Base-by-base conservation (phyloP, 345 rosid species). In the Eucalyptus sp. region DNA sequence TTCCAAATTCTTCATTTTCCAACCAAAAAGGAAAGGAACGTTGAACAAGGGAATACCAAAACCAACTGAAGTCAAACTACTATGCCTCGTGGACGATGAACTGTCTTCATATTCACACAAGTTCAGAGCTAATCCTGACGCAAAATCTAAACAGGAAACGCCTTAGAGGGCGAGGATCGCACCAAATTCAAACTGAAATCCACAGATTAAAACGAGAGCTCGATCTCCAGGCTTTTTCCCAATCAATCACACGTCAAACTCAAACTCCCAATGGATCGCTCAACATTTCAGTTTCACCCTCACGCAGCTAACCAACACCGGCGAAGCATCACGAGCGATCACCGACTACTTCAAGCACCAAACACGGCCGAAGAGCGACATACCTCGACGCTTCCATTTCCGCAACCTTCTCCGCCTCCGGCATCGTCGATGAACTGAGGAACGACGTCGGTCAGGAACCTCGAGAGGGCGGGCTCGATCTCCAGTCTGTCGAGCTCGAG, bases 401-500 rank as follows among this genome's bases (percentile, higher is more conserved):
- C 88, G 48, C 54, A 68, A 50, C 60, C 90, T 66, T 71, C 88
- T 87, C 56, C 86, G 84, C 62, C 89, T 41, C 92, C 93, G 31
- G 90, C 90, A 48, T 90, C 90, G 31, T 90, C 92, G 88, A 93
- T 89, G 89, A 71, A 87, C 56, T 89, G 93, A 86, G 99, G 99
- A 88, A 94, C 51, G 29, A 92, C 94, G 13, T 92, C 94, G 18
- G 91, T 86, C 31, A 95, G 91, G 90, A 97, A 94, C 89, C 91
- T 94, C 88, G 94, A 94, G 85, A 95, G 91, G 89, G 95, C 95
- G 85, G 93, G 50, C 14, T 93, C 95, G 88, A 94, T 95, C 46
- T 94, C 92, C 5, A 95, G 50, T 51, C 87, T 89, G 16, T 88
- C 88, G 93, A 94, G 88, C 48, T 91, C 91, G 89, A 91, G 87